These are phyloP conservation scores for Mariannaea sp. DNA, from an alignment of 2,329 filamentous ascomycete species.

Conservation along the genomic window DNA sequence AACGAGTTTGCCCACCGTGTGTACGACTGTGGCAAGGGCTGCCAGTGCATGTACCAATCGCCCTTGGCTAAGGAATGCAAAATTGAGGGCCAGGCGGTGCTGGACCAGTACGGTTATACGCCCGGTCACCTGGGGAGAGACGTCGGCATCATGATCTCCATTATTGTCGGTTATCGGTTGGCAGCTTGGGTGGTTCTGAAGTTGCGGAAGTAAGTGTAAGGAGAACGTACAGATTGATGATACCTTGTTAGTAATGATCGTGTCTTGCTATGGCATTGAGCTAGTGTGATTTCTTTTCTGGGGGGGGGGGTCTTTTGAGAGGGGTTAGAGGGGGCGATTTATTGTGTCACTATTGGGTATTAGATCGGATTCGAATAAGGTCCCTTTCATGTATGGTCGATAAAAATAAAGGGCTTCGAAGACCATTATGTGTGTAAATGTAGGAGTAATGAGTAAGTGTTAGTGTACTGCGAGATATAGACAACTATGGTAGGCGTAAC, in stretches of 20 bases:
- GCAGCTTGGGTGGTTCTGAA: slow-evolving; percentile 68
- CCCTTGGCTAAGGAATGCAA: slow-evolving; percentile 59
- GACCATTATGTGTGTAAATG: too few relatives aligned
- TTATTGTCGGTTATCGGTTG: slow-evolving; percentile 62
- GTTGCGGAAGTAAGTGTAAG: slow-evolving; percentile 29
- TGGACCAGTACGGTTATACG: slow-evolving; percentile 71
- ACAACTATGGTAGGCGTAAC: too few relatives aligned
- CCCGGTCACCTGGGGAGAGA: slow-evolving; percentile 73
- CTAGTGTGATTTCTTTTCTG: too few relatives aligned
- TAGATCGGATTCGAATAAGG: too few relatives aligned
- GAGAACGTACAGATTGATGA: slow-evolving; percentile 9
- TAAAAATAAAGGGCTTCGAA: too few relatives aligned
- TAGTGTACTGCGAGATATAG: too few relatives aligned
- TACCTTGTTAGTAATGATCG: neutral
- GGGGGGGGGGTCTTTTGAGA: too few relatives aligned
- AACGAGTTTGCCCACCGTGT: slow-evolving; percentile 75
- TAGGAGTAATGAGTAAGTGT: too few relatives aligned
- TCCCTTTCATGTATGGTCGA: too few relatives aligned
- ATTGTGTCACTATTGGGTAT: too few relatives aligned
- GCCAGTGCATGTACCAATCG: slow-evolving; percentile 74
- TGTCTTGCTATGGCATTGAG: too few relatives aligned
- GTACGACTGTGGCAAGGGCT: slow-evolving; percentile 56
- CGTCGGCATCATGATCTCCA: slow-evolving; percentile 77
- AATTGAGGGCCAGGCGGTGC: slow-evolving; percentile 72
- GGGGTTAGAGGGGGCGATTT: too few relatives aligned